Base-by-base conservation (phyloP, 768 basidiomycete genomes). In the Sarcodon sp. region DNA sequence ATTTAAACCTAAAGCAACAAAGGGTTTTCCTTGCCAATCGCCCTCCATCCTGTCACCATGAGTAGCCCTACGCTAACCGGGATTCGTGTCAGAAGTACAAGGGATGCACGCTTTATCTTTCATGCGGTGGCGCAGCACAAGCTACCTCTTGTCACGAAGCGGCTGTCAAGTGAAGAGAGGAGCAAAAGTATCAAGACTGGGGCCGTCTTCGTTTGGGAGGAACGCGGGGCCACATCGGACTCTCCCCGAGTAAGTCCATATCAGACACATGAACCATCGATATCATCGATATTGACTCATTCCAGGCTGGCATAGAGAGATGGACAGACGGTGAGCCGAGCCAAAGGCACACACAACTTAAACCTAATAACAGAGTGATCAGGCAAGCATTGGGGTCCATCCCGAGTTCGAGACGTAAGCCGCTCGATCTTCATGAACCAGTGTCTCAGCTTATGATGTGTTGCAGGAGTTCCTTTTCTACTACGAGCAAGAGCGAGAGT, bases 151-250 rank as follows among this genome's bases (percentile, higher is more conserved):
- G 76, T 87, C 45, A 66, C 76, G 21, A 75, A 82, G 48, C 77
- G 86, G 36, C 70, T 89, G 46, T 83, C 85, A 64, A 76, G 80
- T 12, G 84, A 85, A 46, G 86, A 88, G 59, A 71, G 85, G 35
- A 72, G 84, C 9, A 66, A 69, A 36, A 84, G 88, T 45, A 54
- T 66, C n/a, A 54, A 55, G 18, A 75, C 84, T 0, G 86, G 87
- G 11, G 77, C 75, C 49, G 79, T 88, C 33, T 89, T 77, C 53
- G 84, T 89, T 35, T 89, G 87, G 86, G 84, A 88, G 59, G 87
- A 89, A 60, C 71, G 86, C 48, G 79, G 79, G 5, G 71, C 80
- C 11, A 77, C 75, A 52, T 63, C 77, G 45, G 84, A 83, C 51
- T 70, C 77, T 31, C 77, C 76, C 43, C 81, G 82, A 51, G 80